A percentile compares a stretch with the other conserved stretches of the same genome.
Evolutionary conservation across 805 yeast species (phyloP).

Genomic region (Saturnispora ahearnii): DNA sequence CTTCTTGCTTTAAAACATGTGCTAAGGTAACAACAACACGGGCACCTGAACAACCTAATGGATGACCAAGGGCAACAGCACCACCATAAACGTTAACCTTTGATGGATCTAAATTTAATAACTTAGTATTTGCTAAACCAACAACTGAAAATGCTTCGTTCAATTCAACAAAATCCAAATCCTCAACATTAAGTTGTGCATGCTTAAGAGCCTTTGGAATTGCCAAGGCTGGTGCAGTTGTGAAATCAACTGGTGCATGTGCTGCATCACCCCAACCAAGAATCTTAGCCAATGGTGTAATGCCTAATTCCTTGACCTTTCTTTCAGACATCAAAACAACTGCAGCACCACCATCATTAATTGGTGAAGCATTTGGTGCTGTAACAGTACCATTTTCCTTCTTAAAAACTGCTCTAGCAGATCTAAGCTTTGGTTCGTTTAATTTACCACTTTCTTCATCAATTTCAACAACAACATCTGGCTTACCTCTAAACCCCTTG

Average conservation of each 20-base stretch:
- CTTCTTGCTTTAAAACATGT: constrained; percentile 75
- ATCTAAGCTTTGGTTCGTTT: constrained; percentile 62
- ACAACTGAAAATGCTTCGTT: constrained; percentile 98
- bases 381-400: constrained; percentile 93
- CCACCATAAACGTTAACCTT: constrained; percentile 90
- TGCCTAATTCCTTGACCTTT: constrained; percentile 75
- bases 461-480: constrained; percentile 55
- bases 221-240: constrained; percentile 92
- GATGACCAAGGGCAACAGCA: constrained; percentile 93
- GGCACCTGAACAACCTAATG: constrained; percentile 94
- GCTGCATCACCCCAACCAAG: constrained; percentile 98
- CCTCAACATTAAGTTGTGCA: constrained; percentile 55
- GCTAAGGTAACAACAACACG: constrained; percentile 82
- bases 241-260: constrained; percentile 87
- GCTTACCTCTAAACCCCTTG: constrained; percentile 87
- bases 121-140: constrained; percentile 79
- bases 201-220: constrained; percentile 92
- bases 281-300: constrained; percentile 84
- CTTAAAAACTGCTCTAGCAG: constrained; percentile 93
- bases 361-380: constrained; percentile 92
- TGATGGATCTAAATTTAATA: constrained; percentile 49
- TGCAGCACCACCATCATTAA: constrained; percentile 98
- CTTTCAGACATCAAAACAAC: constrained; percentile 76
- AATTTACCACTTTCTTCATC: constrained; percentile 84
- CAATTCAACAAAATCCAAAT: constrained; percentile 87